Conservation (phyloP, 2,329 filamentous ascomycete species). For the Sordariomycetes sp. region DNA sequence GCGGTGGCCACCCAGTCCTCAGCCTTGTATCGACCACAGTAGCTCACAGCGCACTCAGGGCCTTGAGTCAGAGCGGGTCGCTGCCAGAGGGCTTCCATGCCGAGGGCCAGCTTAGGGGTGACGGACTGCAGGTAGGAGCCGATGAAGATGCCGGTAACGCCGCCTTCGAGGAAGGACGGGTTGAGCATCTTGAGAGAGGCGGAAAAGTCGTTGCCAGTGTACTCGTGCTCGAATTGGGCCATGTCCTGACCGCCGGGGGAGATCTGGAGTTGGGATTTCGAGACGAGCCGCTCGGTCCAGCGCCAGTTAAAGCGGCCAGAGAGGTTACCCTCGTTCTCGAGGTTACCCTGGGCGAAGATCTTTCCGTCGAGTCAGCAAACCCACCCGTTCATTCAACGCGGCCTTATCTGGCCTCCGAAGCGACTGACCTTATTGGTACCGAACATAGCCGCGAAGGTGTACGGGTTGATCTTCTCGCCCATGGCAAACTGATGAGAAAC, state of each 20-base stretch:
- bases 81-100: conserved; percentile 91
- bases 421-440: conserved; percentile 74
- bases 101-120: conserved; percentile 77
- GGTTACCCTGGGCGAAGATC: conserved; percentile 91
- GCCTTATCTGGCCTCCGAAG: too few relatives aligned
- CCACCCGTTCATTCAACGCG: not conserved
- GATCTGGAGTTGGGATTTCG: conserved; percentile 83
- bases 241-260: conserved; percentile 75
- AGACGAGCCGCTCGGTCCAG: conserved; percentile 70
- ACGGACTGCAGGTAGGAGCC: conserved; percentile 92
- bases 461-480: conserved; percentile 87
- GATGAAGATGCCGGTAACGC: conserved; percentile 89
- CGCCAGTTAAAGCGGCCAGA: conserved; percentile 88
- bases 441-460: conserved; percentile 89
- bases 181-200: conserved; percentile 90
- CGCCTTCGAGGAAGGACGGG: conserved; percentile 87
- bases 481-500: conserved; percentile 95
- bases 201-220: conserved; percentile 86
- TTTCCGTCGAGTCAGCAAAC: conserved; percentile 25
- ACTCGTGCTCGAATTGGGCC: conserved; percentile 92
- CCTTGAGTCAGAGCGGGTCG: conserved; percentile 73
- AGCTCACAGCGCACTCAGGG: conserved; percentile 85
- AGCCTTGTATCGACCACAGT: conserved; percentile 85
- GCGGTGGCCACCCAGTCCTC: conserved; percentile 88
- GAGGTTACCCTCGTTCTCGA: conserved; percentile 87